Percentiles rank a stretch among this genome's conserved stretches.
phyloP scores from a whole-genome alignment of 2,329 filamentous ascomycete species.

The Aspergillus neoniger region DNA sequence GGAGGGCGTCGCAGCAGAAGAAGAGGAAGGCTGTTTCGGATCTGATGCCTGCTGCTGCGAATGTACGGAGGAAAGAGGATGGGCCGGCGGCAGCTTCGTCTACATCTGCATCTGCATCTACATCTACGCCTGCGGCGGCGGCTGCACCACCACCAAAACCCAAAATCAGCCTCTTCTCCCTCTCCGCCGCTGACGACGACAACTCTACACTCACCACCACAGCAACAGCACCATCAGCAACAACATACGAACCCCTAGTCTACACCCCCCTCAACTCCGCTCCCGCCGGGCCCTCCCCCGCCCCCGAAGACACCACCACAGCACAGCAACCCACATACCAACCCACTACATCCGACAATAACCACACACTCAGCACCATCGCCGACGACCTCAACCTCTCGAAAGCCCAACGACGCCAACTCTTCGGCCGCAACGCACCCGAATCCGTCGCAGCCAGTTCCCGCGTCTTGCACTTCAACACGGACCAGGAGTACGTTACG shows the following conservation, averaged over 20 bases:
- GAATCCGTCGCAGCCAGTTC: conserved; percentile 47
- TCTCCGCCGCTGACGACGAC: conserved; percentile 32
- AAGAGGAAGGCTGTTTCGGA: conserved; percentile 47
- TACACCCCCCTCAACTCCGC: conserved; percentile 35
- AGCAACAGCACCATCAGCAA: conserved; percentile 7
- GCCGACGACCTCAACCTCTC: conserved; percentile 79
- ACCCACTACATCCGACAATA: conserved; percentile 7
- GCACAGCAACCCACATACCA: background rate
- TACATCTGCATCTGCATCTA: conserved; percentile 17
- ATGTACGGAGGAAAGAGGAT: too few species aligned
- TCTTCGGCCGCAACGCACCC: conserved; percentile 70
- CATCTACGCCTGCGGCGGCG: conserved; percentile 21
- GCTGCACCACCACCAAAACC: conserved; percentile 35
- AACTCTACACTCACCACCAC: background rate
- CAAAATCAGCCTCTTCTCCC: conserved; percentile 49
- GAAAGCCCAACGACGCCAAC: conserved; percentile 72
- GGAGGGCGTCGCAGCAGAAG: conserved; percentile 72
- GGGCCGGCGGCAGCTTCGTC: conserved; percentile 15
- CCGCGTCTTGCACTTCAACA: conserved; percentile 84
- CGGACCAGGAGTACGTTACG: conserved; percentile 79
- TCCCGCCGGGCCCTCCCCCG: conserved; percentile 22
- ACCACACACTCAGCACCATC: conserved; percentile 48
- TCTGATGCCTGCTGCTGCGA: too few species aligned
- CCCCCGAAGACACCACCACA: conserved; percentile 13
- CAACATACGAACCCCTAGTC: conserved; percentile 44